Base-by-base conservation (phyloP, 2,329 filamentous ascomycete species). In the Reticulascus tulasneorum region DNA sequence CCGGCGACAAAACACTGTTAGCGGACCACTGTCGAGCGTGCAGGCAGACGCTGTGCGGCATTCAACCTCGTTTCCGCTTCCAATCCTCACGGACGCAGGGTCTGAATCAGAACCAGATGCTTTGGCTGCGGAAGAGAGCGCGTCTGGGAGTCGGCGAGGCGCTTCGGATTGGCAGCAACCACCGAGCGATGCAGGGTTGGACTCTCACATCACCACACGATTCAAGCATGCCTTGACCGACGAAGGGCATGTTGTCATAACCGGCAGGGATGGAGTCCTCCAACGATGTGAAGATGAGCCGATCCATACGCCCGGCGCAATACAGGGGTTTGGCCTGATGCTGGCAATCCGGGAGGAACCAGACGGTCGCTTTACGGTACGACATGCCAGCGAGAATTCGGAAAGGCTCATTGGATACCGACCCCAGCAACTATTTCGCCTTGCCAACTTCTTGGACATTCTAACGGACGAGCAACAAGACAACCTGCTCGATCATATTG, bases 251-350 rank as follows among this genome's bases (percentile, higher is more conserved):
- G 79, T 84, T 18, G 76, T 94, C 20, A 86, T 94, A 35, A 93
- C 86, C 1, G 88, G 88, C 6, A 74, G 84, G 37, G 80, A 87
- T 35, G 82, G 79, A 3, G 77, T 73, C 1, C 63, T 93, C 28
- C 85, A 94, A 54, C 75, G 79, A 34, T 95, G 89, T 53, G 89
- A 95, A 58, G 89, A 95, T 51, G 89, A 95, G 51, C 88, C 89
- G 0, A 94, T 95, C 18, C 87, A 91, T 47, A 83, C 88, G 2
- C 89, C 89, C 1, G 88, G 88, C 22, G 85, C 86, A 2, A 64
- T 90, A 1, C 89, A 95, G 55, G 72, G 77, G 2, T 95, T 94
- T 48, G 89, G 89, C 2, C 69, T 86, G 5, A 65, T 95, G 17
- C 51, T 95, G 21, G 87, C 82, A 1, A 59, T 95, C 15, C 75